Evolutionary conservation across 768 basidiomycete genomes (phyloP).

Genomic region (Phanerodontia chrysosporium): DNA sequence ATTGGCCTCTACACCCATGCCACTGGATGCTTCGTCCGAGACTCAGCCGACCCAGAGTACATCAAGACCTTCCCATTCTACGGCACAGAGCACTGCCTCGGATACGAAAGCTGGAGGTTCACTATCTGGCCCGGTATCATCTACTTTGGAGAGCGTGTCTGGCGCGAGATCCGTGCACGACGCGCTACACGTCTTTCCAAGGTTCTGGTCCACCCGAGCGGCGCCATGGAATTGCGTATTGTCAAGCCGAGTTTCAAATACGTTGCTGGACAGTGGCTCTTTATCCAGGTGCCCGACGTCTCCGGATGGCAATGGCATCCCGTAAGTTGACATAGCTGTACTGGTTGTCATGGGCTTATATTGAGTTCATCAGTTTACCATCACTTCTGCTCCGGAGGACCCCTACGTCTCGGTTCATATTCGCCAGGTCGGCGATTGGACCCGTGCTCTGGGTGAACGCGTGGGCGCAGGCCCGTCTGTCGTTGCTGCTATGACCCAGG

Average conservation of each 20-base stretch:
- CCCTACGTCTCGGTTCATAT: slow-evolving; percentile 90
- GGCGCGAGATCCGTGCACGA: slow-evolving; percentile 77
- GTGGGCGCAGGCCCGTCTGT: slow-evolving; percentile 78
- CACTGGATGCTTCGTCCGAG: slow-evolving; percentile 93
- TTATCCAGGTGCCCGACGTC: slow-evolving; percentile 83
- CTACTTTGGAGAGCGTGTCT: slow-evolving; percentile 86
- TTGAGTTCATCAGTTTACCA: slow-evolving; percentile 64
- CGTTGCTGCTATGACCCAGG: slow-evolving; percentile 73
- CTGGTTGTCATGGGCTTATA: slow-evolving; percentile 1
- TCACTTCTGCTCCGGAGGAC: slow-evolving; percentile 92
- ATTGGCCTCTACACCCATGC: slow-evolving; percentile 86
- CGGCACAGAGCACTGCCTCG: slow-evolving; percentile 80
- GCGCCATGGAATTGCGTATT: slow-evolving; percentile 92
- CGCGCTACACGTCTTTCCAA: slow-evolving; percentile 76
- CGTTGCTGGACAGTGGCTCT: slow-evolving; percentile 88
- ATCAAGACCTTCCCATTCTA: slow-evolving; percentile 81
- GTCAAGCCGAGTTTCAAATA: slow-evolving; percentile 90
- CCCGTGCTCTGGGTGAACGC: slow-evolving; percentile 76
- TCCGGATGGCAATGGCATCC: slow-evolving; percentile 91
- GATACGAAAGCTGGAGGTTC: slow-evolving; percentile 88
- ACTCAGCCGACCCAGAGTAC: slow-evolving; percentile 69
- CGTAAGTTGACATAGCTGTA: slow-evolving; percentile 42
- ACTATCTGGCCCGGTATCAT: slow-evolving; percentile 89
- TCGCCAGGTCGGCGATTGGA: slow-evolving; percentile 91
- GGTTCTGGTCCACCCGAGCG: slow-evolving; percentile 86